Conservation (phyloP, 371 early-diverging fungal genomes). For the Apophysomyces ossiformis region DNA sequence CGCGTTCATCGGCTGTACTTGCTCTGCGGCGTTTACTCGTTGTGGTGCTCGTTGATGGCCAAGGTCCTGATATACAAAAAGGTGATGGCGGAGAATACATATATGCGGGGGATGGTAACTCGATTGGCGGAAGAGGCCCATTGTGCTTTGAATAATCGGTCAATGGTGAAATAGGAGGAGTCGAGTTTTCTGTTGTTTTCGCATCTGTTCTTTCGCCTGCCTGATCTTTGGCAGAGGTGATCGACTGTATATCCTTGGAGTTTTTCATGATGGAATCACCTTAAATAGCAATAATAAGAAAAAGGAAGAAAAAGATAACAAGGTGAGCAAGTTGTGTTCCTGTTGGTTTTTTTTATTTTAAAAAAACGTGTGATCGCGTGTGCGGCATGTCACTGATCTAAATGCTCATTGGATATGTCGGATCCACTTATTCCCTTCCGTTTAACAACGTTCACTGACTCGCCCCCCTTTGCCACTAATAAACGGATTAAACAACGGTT, state of each 20-base stretch:
- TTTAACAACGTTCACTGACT: not conserved
- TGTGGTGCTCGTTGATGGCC: slow-evolving; percentile 3
- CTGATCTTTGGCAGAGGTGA: not conserved
- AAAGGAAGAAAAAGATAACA: not conserved
- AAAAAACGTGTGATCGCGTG: not conserved
- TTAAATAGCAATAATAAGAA: not conserved
- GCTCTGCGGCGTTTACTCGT: slow-evolving; percentile 9
- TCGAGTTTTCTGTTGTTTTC: not conserved
- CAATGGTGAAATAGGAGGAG: not conserved
- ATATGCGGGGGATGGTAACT: not conserved
- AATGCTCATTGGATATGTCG: slow-evolving; percentile 2
- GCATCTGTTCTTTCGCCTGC: not conserved
- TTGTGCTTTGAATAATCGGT: not conserved
- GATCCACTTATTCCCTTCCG: slow-evolving; percentile 4
- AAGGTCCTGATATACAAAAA: not conserved
- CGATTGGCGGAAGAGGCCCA: not conserved
- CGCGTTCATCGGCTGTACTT: slow-evolving; percentile 46
- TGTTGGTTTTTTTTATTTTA: not conserved
- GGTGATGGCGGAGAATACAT: slow-evolving; percentile 3
- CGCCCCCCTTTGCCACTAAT: not conserved
- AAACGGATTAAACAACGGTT: not conserved
- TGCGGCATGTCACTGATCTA: not conserved
- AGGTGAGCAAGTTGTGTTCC: not conserved
- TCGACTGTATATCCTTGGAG: not conserved
- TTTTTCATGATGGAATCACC: not conserved